A percentile compares a stretch with the other conserved stretches of the same genome.
These are phyloP conservation scores for Piloderma croceum DNA, from an alignment of 768 basidiomycete genomes.

Conservation along the genomic window DNA sequence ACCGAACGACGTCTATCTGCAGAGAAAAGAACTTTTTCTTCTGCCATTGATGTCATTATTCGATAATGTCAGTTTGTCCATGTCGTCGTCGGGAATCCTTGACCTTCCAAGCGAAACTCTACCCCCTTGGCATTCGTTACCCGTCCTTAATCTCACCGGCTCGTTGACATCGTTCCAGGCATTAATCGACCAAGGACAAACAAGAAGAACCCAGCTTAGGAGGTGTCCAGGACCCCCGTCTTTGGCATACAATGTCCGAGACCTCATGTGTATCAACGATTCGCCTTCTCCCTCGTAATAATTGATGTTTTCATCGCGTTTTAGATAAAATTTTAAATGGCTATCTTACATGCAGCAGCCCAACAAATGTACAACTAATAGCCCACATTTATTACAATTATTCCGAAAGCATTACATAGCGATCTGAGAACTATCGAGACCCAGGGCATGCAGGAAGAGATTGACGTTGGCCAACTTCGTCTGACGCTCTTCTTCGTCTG, in stretches of 20 bases:
- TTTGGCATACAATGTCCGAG: constrained; percentile 19
- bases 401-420: constrained; percentile 30
- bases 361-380: no score
- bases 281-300: constrained; percentile 1
- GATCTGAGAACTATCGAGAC: constrained; percentile 69
- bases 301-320: no score
- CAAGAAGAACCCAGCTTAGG: constrained; percentile 30
- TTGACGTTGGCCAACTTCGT: constrained; percentile 91
- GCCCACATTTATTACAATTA: not conserved
- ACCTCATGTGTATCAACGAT: constrained; percentile 19
- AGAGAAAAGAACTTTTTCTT: constrained; percentile 59
- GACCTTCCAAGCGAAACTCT: constrained; percentile 53
- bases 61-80: constrained; percentile 9
- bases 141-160: constrained; percentile 67
- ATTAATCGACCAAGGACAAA: constrained; percentile 28
- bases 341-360: no score
- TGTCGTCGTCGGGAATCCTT: constrained; percentile 34
- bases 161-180: constrained; percentile 31
- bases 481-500: constrained; percentile 65
- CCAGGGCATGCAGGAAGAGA: constrained; percentile 78
- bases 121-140: constrained; percentile 50
- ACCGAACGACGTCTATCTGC: constrained; percentile 38
- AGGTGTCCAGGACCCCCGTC: constrained; percentile 20
- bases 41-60: constrained; percentile 63
- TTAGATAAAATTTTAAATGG: no score